These are phyloP conservation scores for Hyphodiscus sp. DNA, from an alignment of 2,329 filamentous ascomycete genomes.

Conservation along the genomic window DNA sequence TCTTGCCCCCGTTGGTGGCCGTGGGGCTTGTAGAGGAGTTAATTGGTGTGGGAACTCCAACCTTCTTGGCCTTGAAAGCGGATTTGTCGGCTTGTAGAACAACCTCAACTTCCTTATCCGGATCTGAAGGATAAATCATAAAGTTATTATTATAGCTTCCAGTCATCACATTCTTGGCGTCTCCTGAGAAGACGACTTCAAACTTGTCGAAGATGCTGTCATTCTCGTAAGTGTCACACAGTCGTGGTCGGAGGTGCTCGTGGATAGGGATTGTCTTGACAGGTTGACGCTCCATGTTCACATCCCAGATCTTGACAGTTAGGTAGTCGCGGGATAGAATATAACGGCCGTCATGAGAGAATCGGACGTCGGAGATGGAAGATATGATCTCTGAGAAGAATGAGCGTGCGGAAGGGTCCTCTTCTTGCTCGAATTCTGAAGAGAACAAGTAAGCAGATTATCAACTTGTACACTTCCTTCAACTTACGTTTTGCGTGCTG, in stretches of 20 bases:
- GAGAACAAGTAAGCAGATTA: constrained; percentile 12
- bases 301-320: constrained; percentile 99
- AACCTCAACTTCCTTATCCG: constrained; percentile 93
- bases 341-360: constrained; percentile 93
- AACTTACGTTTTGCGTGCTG: constrained; percentile 80
- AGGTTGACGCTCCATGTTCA: constrained; percentile 97
- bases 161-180: constrained; percentile 99
- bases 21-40: constrained; percentile 72
- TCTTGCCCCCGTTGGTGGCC: constrained; percentile 69
- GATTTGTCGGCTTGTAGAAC: constrained; percentile 98
- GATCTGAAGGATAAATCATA: constrained; percentile 98
- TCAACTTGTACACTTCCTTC: background rate
- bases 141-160: constrained; percentile 99
- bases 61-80: constrained; percentile 99
- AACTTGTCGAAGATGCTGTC: constrained; percentile 99
- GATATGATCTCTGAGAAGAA: constrained; percentile 99
- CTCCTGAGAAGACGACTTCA: constrained; percentile 96
- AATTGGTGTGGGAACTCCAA: constrained; percentile 95
- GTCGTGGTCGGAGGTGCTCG: constrained; percentile 85
- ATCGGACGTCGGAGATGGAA: constrained; percentile 96
- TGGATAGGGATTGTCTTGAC: constrained; percentile 99
- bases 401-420: constrained; percentile 91
- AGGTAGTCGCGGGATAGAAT: constrained; percentile 97
- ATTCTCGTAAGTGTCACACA: constrained; percentile 98
- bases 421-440: constrained; percentile 95